Percentiles rank a stretch among this genome's conserved stretches.
These are phyloP conservation scores for Phragmites australis DNA, from an alignment of 176 grass and related monocot species.

Conservation along the genomic window DNA sequence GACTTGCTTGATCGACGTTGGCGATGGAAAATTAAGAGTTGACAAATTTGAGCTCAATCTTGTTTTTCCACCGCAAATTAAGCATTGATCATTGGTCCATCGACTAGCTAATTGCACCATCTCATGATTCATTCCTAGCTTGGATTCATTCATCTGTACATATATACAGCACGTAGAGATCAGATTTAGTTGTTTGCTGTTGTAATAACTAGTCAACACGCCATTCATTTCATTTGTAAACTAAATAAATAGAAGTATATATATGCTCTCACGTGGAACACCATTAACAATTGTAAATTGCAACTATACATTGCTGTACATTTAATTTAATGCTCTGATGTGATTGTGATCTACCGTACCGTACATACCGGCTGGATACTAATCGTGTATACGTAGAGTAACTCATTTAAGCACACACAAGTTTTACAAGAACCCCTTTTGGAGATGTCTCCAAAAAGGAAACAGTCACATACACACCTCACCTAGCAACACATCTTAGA, in stretches of 20 bases:
- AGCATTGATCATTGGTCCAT: background rate
- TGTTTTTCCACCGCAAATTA: background rate
- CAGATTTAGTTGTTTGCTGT: background rate
- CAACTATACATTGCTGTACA: background rate
- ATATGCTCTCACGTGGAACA: background rate
- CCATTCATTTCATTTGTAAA: conserved; percentile 4
- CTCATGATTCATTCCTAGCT: background rate
- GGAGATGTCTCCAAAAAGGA: too few species aligned
- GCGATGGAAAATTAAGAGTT: background rate
- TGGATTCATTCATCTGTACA: conserved; percentile 11
- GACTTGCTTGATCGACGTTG: too few species aligned
- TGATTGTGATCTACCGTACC: too few species aligned
- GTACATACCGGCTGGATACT: too few species aligned
- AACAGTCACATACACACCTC: too few species aligned
- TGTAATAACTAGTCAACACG: background rate
- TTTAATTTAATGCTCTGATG: too few species aligned
- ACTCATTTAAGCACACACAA: too few species aligned
- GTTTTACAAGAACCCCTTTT: too few species aligned
- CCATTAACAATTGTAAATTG: background rate
- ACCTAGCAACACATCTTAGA: too few species aligned
- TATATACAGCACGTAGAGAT: too few species aligned
- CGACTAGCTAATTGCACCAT: background rate
- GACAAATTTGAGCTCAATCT: background rate
- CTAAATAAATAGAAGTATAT: too few species aligned
- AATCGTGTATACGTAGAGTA: too few species aligned